phyloP scores from a whole-genome alignment of 345 rosid genomes.

The Lumnitzera racemosa region DNA sequence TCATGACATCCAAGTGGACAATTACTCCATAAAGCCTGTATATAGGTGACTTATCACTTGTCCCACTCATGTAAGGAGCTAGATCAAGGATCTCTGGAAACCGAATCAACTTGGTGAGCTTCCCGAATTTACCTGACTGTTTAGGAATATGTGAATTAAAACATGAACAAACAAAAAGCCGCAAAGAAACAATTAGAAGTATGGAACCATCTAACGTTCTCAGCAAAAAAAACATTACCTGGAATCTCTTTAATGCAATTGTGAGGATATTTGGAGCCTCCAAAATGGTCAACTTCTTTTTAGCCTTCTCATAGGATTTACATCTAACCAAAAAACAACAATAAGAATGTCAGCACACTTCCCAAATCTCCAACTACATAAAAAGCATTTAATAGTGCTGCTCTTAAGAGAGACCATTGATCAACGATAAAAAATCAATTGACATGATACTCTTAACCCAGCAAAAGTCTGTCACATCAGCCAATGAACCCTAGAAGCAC shows the following conservation, averaged over 20 bases:
- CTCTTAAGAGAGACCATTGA: too few relatives aligned
- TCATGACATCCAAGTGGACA: slow-evolving; percentile 91
- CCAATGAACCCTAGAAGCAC: too few relatives aligned
- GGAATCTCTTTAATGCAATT: slow-evolving; percentile 91
- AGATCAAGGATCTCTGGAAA: slow-evolving; percentile 83
- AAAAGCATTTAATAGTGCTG: too few relatives aligned
- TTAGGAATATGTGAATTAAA: not conserved
- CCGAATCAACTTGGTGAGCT: slow-evolving; percentile 74
- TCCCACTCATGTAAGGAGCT: slow-evolving; percentile 85
- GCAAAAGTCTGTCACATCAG: too few relatives aligned
- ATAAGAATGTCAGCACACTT: not conserved
- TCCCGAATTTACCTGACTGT: slow-evolving; percentile 93
- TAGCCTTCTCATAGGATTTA: slow-evolving; percentile 79
- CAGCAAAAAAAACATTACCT: slow-evolving; percentile 32
- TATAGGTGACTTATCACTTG: slow-evolving; percentile 70
- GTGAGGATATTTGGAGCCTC: slow-evolving; percentile 98
- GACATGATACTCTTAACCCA: too few relatives aligned
- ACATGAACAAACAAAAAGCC: not conserved
- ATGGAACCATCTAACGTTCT: not conserved
- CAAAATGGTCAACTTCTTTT: slow-evolving; percentile 68
- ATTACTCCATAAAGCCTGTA: slow-evolving; percentile 93
- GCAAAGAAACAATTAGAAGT: not conserved
- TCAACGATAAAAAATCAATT: too few relatives aligned
- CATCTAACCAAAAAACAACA: slow-evolving; percentile 43
- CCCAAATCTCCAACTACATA: not conserved